Evolutionary conservation across 768 basidiomycete genomes (phyloP).

Genomic region (Cantharellus cinnabarinus): DNA sequence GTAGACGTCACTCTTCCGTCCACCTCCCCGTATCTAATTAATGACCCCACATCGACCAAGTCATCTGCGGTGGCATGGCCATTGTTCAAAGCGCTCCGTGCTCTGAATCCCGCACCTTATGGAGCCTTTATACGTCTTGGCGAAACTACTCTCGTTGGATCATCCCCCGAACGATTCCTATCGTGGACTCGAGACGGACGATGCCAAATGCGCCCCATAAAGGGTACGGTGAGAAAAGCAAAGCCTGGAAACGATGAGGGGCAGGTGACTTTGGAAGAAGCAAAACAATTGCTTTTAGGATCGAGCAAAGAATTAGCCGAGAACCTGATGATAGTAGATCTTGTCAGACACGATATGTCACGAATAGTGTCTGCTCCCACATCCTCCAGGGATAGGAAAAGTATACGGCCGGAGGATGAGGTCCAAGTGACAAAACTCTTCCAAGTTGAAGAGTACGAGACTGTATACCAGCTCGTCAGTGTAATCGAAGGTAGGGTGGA

Average conservation of each 20-base stretch:
- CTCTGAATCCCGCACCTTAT: slow-evolving; percentile 73
- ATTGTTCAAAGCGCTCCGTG: slow-evolving; percentile 49
- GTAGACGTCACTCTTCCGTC: slow-evolving; percentile 27
- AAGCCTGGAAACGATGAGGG: slow-evolving; percentile 14
- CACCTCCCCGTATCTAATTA: background rate
- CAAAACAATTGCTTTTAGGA: slow-evolving; percentile 40
- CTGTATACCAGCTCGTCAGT: slow-evolving; percentile 89
- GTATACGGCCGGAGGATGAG: slow-evolving; percentile 25
- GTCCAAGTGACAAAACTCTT: slow-evolving; percentile 77
- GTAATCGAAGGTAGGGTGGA: slow-evolving; percentile 59
- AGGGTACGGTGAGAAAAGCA: slow-evolving; percentile 68
- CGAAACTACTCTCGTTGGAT: slow-evolving; percentile 59
- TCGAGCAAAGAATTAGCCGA: slow-evolving; percentile 83
- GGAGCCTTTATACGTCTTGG: slow-evolving; percentile 62
- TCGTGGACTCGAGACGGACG: slow-evolving; percentile 43
- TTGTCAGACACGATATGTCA: slow-evolving; percentile 84
- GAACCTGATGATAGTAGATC: slow-evolving; percentile 95
- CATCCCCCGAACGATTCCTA: slow-evolving; percentile 84
- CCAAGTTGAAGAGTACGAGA: slow-evolving; percentile 74
- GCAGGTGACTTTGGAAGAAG: slow-evolving; percentile 38
- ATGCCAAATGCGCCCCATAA: slow-evolving; percentile 84
- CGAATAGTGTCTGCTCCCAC: slow-evolving; percentile 29
- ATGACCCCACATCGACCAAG: no score
- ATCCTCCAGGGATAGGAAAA: background rate
- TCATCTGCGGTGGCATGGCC: slow-evolving; percentile 26